phyloP scores from a whole-genome alignment of 1,284 basidiomycete genomes.

The Leccinum solheimii region DNA sequence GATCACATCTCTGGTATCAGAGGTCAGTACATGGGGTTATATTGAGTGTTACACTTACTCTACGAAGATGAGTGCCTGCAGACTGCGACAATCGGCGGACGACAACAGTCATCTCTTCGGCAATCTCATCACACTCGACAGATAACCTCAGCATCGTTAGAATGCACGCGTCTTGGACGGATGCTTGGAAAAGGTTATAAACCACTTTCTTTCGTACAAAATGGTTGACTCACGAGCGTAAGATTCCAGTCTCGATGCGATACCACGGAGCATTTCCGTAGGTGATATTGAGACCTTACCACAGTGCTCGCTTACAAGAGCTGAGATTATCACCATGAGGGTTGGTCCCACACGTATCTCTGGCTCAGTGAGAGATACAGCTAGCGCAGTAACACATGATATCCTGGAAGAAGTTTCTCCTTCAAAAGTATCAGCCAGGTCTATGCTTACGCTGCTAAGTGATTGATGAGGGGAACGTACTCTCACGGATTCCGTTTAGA shows the following conservation, averaged over 20 bases:
- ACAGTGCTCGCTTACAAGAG: conserved; percentile 62
- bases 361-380: conserved; percentile 48
- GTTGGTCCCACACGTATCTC: conserved; percentile 54
- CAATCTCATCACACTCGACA: conserved; percentile 56
- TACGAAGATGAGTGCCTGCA: conserved; percentile 53
- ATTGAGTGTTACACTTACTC: conserved; percentile 40
- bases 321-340: conserved; percentile 60
- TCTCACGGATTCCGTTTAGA: conserved; percentile 46
- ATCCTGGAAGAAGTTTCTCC: conserved; percentile 47
- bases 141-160: conserved; percentile 66
- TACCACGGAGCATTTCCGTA: conserved; percentile 48
- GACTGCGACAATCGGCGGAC: conserved; percentile 46
- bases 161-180: conserved; percentile 68
- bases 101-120: conserved; percentile 42
- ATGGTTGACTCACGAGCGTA: conserved; percentile 48
- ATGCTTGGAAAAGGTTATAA: conserved; percentile 41
- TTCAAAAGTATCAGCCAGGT: conserved; percentile 29
- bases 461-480: conserved; percentile 38
- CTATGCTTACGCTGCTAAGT: neutral
- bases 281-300: conserved; percentile 53
- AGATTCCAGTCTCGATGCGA: conserved; percentile 45
- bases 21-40: conserved; percentile 4
- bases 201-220: neutral
- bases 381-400: conserved; percentile 50
- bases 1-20: conserved; percentile 57